These are phyloP conservation scores for Parietichytrium sp. DNA, from an alignment of 108 stramenopile species.

Conservation along the genomic window DNA sequence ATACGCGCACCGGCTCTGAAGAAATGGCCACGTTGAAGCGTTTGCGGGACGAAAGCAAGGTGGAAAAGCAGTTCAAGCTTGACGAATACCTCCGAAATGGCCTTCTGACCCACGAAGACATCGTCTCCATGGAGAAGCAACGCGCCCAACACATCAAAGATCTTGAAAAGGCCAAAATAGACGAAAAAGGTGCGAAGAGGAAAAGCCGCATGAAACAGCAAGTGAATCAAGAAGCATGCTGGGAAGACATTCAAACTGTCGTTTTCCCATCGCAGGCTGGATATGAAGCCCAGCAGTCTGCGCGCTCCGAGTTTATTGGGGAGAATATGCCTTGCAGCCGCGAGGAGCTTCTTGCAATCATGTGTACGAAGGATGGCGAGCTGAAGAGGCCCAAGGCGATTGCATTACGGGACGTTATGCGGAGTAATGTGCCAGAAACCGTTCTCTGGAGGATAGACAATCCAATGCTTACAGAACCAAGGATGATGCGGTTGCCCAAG, in stretches of 20 bases:
- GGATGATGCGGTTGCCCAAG: neutral
- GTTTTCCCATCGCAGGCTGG: neutral
- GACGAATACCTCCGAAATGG: neutral
- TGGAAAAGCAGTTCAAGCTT: neutral
- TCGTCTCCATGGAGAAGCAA: neutral
- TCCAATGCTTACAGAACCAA: neutral
- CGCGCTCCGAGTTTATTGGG: neutral
- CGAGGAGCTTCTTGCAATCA: neutral
- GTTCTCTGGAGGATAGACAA: neutral
- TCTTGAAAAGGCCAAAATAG: neutral
- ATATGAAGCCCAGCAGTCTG: neutral
- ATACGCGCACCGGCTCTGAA: slow-evolving; percentile 44
- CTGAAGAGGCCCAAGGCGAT: slow-evolving; percentile 7
- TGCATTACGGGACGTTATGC: neutral
- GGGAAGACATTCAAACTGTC: neutral
- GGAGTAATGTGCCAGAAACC: neutral
- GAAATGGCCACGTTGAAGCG: slow-evolving; percentile 43
- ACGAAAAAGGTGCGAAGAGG: too few species aligned
- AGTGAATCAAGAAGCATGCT: neutral
- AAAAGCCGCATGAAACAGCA: neutral
- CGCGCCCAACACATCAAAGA: neutral
- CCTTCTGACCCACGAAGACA: neutral
- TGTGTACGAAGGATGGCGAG: neutral
- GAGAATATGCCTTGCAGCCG: slow-evolving; percentile 4
- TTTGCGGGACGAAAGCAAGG: slow-evolving; percentile 36